phyloP scores from a whole-genome alignment of 2,329 filamentous ascomycete genomes.

The Colletotrichum tamarilloi region DNA sequence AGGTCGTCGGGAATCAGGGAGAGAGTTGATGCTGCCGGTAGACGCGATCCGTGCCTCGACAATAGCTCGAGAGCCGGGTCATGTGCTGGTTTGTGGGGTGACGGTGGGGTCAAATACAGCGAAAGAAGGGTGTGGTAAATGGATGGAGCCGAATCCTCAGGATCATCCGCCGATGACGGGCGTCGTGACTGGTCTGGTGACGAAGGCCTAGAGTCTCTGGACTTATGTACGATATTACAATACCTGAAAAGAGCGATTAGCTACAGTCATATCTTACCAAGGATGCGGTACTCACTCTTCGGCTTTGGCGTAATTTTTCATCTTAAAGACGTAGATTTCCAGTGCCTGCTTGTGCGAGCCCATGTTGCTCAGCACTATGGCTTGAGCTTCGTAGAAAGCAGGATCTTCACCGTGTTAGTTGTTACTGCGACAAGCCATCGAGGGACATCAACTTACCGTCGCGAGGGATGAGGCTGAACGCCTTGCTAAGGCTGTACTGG shows the following conservation, averaged over 20 bases:
- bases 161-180: conserved; percentile 45
- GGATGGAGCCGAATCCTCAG: conserved; percentile 71
- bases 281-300: conserved; percentile 76
- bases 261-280: background rate
- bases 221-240: conserved; percentile 86
- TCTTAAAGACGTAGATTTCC: conserved; percentile 97
- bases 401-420: conserved; percentile 66
- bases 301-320: conserved; percentile 87
- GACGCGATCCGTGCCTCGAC: conserved; percentile 90
- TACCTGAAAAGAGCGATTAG: conserved; percentile 65
- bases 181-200: conserved; percentile 47
- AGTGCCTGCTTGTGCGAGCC: conserved; percentile 93
- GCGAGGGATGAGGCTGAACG: conserved; percentile 80
- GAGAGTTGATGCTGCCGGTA: conserved; percentile 88
- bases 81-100: conserved; percentile 78
- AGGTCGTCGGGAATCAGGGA: conserved; percentile 85
- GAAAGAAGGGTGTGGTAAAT: conserved; percentile 94
- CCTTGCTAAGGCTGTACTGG: conserved; percentile 83
- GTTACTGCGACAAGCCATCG: conserved; percentile 16
- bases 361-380: conserved; percentile 94
- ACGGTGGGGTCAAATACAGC: conserved; percentile 85
- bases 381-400: conserved; percentile 87
- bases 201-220: conserved; percentile 57
- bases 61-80: conserved; percentile 86
- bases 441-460: conserved; percentile 69